phyloP scores from a whole-genome alignment of 208 protist genomes.

The Trypanosoma scelopori region DNA sequence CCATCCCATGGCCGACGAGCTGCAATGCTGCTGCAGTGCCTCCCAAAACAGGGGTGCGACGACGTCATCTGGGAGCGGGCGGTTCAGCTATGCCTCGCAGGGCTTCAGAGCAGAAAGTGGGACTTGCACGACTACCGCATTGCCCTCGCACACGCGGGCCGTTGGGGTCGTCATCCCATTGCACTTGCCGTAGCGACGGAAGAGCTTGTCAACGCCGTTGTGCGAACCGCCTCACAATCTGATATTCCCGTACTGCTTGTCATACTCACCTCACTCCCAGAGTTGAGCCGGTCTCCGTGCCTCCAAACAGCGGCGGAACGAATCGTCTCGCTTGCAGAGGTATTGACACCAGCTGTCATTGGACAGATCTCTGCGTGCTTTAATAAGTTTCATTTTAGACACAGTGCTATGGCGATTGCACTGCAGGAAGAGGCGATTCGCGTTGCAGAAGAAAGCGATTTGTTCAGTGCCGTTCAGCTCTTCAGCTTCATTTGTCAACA shows the following conservation, averaged over 20 bases:
- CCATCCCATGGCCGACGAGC: slow-evolving; percentile 30
- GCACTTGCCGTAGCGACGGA: slow-evolving; percentile 24
- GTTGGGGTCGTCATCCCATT: slow-evolving; percentile 28
- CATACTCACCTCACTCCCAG: slow-evolving; percentile 44
- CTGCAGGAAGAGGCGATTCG: slow-evolving; percentile 65
- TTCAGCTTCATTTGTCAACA: slow-evolving; percentile 68
- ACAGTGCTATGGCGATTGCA: slow-evolving; percentile 41
- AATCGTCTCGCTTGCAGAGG: slow-evolving; percentile 34
- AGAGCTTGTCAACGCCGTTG: slow-evolving; percentile 18
- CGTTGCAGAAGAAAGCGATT: slow-evolving; percentile 63
- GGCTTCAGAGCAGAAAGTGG: slow-evolving; percentile 25
- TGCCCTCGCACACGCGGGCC: slow-evolving; percentile 14
- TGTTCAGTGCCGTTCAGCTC: slow-evolving; percentile 59
- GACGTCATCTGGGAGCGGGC: slow-evolving; percentile 38
- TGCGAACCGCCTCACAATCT: slow-evolving; percentile 17
- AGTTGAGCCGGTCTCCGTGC: slow-evolving; percentile 33
- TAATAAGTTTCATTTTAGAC: slow-evolving; percentile 40
- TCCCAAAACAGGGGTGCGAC: slow-evolving; percentile 30
- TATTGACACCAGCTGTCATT: slow-evolving; percentile 40
- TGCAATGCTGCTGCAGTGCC: slow-evolving; percentile 25
- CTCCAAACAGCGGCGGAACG: slow-evolving; percentile 38
- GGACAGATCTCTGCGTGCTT: slow-evolving; percentile 51
- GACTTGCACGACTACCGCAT: slow-evolving; percentile 26
- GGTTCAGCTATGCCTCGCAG: slow-evolving; percentile 14
- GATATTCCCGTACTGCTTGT: slow-evolving; percentile 28